Conservation (phyloP, 2,329 filamentous ascomycete species). For the Escovopsis weberi region DNA sequence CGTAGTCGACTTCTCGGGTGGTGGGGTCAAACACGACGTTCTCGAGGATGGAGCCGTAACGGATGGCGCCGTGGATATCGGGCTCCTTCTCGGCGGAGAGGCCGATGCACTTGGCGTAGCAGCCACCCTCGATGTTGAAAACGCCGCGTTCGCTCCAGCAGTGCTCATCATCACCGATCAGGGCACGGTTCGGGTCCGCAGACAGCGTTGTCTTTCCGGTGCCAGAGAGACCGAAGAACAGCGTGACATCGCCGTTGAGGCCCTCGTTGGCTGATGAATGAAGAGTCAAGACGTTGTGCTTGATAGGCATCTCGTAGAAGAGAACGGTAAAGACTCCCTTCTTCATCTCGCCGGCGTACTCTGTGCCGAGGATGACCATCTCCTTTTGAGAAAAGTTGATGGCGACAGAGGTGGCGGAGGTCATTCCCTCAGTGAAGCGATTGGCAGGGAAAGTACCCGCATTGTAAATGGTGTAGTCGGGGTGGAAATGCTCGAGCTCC, state of each 20-base stretch:
- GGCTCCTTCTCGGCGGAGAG: slow-evolving; percentile 98
- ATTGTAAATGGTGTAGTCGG: slow-evolving; percentile 99
- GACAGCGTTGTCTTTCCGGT: slow-evolving; percentile 98
- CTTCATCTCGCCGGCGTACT: slow-evolving; percentile 78
- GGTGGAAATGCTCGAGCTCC: slow-evolving; percentile 94
- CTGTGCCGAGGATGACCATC: slow-evolving; percentile 98
- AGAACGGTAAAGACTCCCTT: slow-evolving; percentile 98
- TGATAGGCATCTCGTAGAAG: slow-evolving; percentile 99
- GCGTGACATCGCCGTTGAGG: slow-evolving; percentile 83
- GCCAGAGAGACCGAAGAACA: slow-evolving; percentile 97
- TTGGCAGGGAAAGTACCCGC: slow-evolving; percentile 97
- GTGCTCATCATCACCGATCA: slow-evolving; percentile 99
- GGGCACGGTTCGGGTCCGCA: slow-evolving; percentile 85
- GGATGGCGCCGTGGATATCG: slow-evolving; percentile 92
- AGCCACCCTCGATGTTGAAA: slow-evolving; percentile 99
- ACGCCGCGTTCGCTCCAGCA: slow-evolving; percentile 95
- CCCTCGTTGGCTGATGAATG: slow-evolving; percentile 99
- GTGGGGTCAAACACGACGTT: slow-evolving; percentile 95
- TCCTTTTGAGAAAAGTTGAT: slow-evolving; percentile 99
- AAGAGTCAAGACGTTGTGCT: slow-evolving; percentile 96
- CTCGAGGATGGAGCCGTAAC: slow-evolving; percentile 92
- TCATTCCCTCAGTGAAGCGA: slow-evolving; percentile 96
- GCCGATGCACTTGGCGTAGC: slow-evolving; percentile 98
- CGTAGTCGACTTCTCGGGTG: slow-evolving; percentile 86
- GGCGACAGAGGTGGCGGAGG: slow-evolving; percentile 89